Conservation (phyloP, 305 asterid genomes). For the Plantago rigida region DNA sequence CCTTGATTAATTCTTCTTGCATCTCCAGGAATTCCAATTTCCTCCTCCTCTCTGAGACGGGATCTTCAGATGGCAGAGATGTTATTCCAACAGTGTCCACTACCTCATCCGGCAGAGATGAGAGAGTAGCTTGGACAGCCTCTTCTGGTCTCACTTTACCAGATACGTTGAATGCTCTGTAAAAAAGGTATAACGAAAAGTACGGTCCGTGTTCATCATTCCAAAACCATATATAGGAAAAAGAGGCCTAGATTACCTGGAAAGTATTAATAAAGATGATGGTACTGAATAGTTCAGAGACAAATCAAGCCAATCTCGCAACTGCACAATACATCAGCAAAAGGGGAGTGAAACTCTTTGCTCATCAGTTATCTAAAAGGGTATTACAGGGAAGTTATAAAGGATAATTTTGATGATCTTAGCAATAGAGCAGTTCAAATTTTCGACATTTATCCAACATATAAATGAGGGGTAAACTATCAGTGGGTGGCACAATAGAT, state of each 20-base stretch:
- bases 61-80: constrained; percentile 84
- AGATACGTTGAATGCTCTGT: constrained; percentile 82
- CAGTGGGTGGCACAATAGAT: neutral
- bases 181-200: constrained; percentile 24
- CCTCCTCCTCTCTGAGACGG: constrained; percentile 85
- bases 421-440: neutral
- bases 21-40: constrained; percentile 88
- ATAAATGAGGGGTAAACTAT: constrained; percentile 16
- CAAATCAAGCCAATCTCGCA: constrained; percentile 89
- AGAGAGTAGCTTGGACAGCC: constrained; percentile 95
- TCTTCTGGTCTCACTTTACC: constrained; percentile 89
- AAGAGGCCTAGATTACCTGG: constrained; percentile 48
- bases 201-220: constrained; percentile 20
- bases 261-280: constrained; percentile 78
- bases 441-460: constrained; percentile 7
- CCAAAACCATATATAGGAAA: constrained; percentile 23
- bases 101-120: constrained; percentile 97
- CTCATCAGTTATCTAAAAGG: constrained; percentile 4
- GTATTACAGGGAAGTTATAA: neutral
- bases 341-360: constrained; percentile 6
- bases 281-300: constrained; percentile 91
- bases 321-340: constrained; percentile 44
- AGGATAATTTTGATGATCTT: neutral
- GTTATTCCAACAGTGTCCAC: constrained; percentile 90
- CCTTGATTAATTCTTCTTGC: constrained; percentile 98